Percentiles rank a stretch among this genome's conserved stretches.
Evolutionary conservation across 2,329 filamentous ascomycete species (phyloP).

Genomic region (Trichocomaceae sp.): DNA sequence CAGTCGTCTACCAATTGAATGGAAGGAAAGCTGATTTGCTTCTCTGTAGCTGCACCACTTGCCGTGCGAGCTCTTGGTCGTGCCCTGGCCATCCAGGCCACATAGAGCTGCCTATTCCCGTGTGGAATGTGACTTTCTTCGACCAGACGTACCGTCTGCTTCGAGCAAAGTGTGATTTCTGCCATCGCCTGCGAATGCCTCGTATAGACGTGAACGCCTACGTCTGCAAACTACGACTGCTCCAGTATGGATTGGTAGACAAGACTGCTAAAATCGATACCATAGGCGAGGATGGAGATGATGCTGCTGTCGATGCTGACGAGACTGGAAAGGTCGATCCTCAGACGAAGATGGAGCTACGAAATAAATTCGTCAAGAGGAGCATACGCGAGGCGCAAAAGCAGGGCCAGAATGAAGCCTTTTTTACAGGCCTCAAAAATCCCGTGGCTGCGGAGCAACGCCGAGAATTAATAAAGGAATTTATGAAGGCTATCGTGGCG

Average conservation of each 20-base stretch:
- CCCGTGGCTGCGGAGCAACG: conserved; percentile 75
- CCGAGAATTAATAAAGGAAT: conserved; percentile 69
- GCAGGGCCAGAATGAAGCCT: conserved; percentile 37
- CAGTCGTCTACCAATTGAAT: too few species aligned
- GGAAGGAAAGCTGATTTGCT: conserved; percentile 12
- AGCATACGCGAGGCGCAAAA: conserved; percentile 58
- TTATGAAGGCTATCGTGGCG: conserved; percentile 65
- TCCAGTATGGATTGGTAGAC: conserved; percentile 74
- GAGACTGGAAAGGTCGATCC: conserved; percentile 52
- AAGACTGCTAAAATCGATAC: conserved; percentile 57
- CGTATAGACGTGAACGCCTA: conserved; percentile 70
- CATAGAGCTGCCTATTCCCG: conserved; percentile 85
- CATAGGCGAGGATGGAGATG: conserved; percentile 50
- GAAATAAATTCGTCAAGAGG: conserved; percentile 64
- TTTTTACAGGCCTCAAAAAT: conserved; percentile 59
- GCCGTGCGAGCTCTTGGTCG: conserved; percentile 69
- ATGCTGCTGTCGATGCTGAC: conserved; percentile 44
- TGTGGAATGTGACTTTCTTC: conserved; percentile 96
- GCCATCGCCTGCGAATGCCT: conserved; percentile 76
- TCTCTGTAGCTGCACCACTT: conserved; percentile 74
- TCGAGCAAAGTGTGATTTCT: conserved; percentile 83
- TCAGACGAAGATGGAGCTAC: conserved; percentile 48
- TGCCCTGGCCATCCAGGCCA: conserved; percentile 94
- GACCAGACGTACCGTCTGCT: conserved; percentile 82
- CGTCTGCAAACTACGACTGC: conserved; percentile 73